These are phyloP conservation scores for Boletellus emodensis DNA, from an alignment of 768 basidiomycete species.

Conservation along the genomic window DNA sequence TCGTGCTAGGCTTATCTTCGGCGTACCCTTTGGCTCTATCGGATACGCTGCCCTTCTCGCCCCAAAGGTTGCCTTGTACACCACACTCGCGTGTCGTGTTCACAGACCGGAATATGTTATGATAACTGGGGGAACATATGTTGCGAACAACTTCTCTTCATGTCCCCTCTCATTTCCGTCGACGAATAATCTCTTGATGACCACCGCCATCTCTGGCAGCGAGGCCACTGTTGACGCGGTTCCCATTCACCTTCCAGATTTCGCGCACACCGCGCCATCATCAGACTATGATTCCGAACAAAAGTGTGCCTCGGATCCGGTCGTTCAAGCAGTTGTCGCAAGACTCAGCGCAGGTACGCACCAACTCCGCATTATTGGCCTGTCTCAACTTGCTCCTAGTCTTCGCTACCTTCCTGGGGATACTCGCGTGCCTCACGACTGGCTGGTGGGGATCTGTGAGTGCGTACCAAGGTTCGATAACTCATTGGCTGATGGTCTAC, in stretches of 20 bases:
- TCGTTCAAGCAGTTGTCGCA: constrained; percentile 69
- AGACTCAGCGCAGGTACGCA: constrained; percentile 57
- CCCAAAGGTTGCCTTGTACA: constrained; percentile 71
- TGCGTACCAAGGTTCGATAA: constrained; percentile 8
- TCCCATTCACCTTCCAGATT: constrained; percentile 2
- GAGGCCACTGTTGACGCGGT: not conserved
- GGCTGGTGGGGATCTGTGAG: constrained; percentile 84
- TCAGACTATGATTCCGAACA: constrained; percentile 8
- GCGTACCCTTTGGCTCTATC: constrained; percentile 51
- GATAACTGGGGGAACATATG: too few relatives aligned
- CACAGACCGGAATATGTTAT: constrained; percentile 57
- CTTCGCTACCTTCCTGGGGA: constrained; percentile 61
- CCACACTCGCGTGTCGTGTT: constrained; percentile 65
- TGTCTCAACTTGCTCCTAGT: constrained; percentile 36
- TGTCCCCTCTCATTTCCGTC: not conserved
- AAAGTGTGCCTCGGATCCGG: constrained; percentile 63
- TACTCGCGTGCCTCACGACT: constrained; percentile 73
- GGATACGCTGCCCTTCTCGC: constrained; percentile 58
- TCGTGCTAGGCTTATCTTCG: constrained; percentile 50
- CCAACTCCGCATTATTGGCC: not conserved
- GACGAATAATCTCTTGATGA: not conserved
- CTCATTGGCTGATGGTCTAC: not conserved
- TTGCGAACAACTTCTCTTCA: not conserved
- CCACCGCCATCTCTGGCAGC: not conserved
- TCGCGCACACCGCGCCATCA: not conserved